Base-by-base conservation (phyloP, 805 yeast genomes). In the Zygosaccharomyces bisporus region DNA sequence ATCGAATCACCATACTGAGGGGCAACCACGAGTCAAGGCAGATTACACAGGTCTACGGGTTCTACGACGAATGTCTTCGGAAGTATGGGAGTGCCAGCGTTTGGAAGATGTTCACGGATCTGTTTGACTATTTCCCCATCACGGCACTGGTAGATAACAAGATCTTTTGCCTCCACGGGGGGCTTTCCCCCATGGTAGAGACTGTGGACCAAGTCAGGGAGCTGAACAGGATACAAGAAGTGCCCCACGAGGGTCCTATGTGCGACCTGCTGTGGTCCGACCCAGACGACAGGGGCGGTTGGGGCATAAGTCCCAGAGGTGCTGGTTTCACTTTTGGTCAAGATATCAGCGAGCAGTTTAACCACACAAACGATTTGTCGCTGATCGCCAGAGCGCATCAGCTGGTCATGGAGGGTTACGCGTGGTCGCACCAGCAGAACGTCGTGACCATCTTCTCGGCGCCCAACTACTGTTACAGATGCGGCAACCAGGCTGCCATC, bases 321-420 rank as follows among this genome's bases (percentile, higher is more conserved):
- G 97, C 97, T 50, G 97, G 97, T 67, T 90, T 86, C 82, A 87
- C 96, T 60, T 90, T 90, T 78, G 97, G 97, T 57, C 95, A 84
- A 70, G 96, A 90, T 72, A 87, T 89, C 58, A 79, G 90, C 54
- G 95, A 86, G 64, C 95, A 88, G 62, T 90, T 90, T 69, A 90
- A 90, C 64, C 96, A 89, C 68, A 83, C 89, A 14, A 90, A 90
- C 64, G 89, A 84, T 53, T 72, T 90, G 52, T 75, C 85, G 41
- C 71, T 90, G 51, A 84, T 90, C 52, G 96, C 97, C 20, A 80
- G 97, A 70, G 96, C 96, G 7, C 97, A 89, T 72, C 97, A 89
- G 69, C 75, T 89, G 64, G 96, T 89, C n/a, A 90, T 90, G 96
- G 97, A 89, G 64, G 97, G 97, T 47, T 90, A 81, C 64, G 79